Base-by-base conservation (phyloP, 176 grass and related monocot species). In the Avena sativa region DNA sequence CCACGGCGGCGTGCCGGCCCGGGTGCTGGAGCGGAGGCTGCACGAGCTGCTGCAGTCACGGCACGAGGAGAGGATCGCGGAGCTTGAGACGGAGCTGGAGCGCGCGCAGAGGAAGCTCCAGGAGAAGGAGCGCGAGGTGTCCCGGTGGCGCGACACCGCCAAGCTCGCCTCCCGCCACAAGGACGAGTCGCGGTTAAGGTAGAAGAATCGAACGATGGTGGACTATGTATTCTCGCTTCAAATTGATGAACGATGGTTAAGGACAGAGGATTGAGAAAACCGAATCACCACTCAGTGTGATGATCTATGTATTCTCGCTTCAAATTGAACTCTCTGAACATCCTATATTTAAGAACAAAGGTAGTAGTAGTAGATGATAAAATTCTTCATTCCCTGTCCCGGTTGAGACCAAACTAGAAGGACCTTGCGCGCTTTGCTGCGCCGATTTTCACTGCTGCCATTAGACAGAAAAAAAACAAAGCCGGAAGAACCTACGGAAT, bases 101-200 rank as follows among this genome's bases (percentile, higher is more conserved):
- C 59, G 85, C 75, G 97, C 91, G 5, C 80, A 85, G 83, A 76
- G 43, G 76, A 94, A 87, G 86, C 92, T 99, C 13, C 52, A 16
- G 6, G 92, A 96, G 6, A 94, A 88, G 80, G 94, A 96, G 79
- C 87, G 91, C 49, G 97, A 96, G 88, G 85, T 94, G 55, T 89
- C 53, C 73, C 93, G 97, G 90, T 99, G 94, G 97, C 92, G 85
- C 85, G 92, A 99, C 97, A 96, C 94, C 1, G 90, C 97, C 62
- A 92, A 85, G 65, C 87, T 96, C 56, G 92, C 92, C 71, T 86
- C 92, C 8, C 85, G 84, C 46, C 92, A 93, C 79, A 89, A 82
- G 53, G 93, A 92, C 53, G 97, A 99, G 17, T 83, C 91, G 10
- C 76, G 75, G 17, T 70, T 91, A 71, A 89, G 93, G 86, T 92